Evolutionary conservation across 768 basidiomycete species (phyloP).

Genomic region (Mycena leptocephala): DNA sequence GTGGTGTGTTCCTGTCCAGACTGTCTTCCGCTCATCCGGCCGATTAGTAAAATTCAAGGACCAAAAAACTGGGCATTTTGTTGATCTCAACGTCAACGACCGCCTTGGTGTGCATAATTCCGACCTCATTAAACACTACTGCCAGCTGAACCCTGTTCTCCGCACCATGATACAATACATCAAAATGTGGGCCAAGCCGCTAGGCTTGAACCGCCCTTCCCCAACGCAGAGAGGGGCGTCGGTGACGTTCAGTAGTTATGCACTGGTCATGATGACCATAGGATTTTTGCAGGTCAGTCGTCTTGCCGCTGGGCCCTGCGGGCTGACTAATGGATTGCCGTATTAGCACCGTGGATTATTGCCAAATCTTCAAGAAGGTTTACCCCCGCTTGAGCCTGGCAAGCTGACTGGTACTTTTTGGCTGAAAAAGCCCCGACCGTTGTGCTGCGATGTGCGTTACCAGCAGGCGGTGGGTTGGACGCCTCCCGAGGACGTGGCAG

Average conservation of each 20-base stretch:
- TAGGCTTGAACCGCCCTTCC: slow-evolving; percentile 66
- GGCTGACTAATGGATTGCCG: background rate
- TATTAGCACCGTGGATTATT: slow-evolving; percentile 59
- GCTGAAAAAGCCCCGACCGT: slow-evolving; percentile 41
- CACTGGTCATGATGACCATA: slow-evolving; percentile 74
- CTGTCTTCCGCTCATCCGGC: background rate
- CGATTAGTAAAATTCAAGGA: slow-evolving; percentile 68
- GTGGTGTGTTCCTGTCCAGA: slow-evolving; percentile 36
- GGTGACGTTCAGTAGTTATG: slow-evolving; percentile 74
- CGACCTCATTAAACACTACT: slow-evolving; percentile 67
- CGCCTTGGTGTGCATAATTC: slow-evolving; percentile 71
- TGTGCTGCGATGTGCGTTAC: slow-evolving; percentile 52
- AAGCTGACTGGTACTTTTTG: slow-evolving; percentile 48
- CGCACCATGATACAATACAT: slow-evolving; percentile 62
- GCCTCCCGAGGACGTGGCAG: slow-evolving; percentile 27
- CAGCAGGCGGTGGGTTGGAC: slow-evolving; percentile 29
- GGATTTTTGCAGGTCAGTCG: slow-evolving; percentile 69
- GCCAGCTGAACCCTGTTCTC: slow-evolving; percentile 60
- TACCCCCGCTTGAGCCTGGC: slow-evolving; percentile 37
- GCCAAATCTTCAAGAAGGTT: slow-evolving; percentile 68
- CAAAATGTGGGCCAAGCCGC: slow-evolving; percentile 74
- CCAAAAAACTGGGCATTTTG: slow-evolving; percentile 54
- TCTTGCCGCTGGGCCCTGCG: background rate
- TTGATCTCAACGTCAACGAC: slow-evolving; percentile 78
- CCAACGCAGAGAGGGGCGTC: slow-evolving; percentile 29